Base-by-base conservation (phyloP, 1,139 yeast genomes). In the Casaregolazyma suthepensis region DNA sequence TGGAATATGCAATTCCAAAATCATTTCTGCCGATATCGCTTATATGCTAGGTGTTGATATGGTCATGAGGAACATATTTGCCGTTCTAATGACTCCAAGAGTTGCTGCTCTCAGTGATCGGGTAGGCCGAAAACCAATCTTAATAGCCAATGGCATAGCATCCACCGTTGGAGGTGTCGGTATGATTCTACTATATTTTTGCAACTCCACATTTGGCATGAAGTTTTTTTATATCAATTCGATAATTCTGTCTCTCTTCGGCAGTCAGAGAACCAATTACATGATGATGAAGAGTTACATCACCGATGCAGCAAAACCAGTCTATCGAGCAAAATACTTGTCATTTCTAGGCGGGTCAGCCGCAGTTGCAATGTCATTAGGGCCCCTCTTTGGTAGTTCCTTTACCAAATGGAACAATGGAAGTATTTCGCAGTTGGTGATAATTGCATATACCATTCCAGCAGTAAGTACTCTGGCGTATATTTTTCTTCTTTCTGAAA, bases 31-130 rank as follows among this genome's bases (percentile, higher is more conserved):
- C 12, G 57, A 57, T n/a, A 63, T 63, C 20, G 61, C 64, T 15
- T 51, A 56, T 7, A 62, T 63, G 50, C 54, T 59, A 35, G 55
- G 58, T 55, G 44, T 53, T 58, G 7, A 56, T 59, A 17, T 48
- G 61, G 26, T 46, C 56, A 15, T 58, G 60, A 15, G 43, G 57
- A 3, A 43, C 61, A 40, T 10, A 53, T 61, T 26, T 26, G 31
- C 31, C 2, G 12, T 26, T 9, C 31, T 26, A 3, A 26, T 26
- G 31, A 2, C 12, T 15, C 67, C 67, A 1, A 50, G 77, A 58
- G 64, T 82, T 7, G 87, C 87, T 0, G 77, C 79, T 18, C 61
- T 80, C 38, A 80, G 87, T 3, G 93, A 87, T 66, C 71, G 76
- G 45, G 72, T 77, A 54, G 95, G 95, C 0, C 70, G 94, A 49